Conservation (phyloP, 495 filamentous ascomycete genomes). For the Penicillium macrosclerotiorum region DNA sequence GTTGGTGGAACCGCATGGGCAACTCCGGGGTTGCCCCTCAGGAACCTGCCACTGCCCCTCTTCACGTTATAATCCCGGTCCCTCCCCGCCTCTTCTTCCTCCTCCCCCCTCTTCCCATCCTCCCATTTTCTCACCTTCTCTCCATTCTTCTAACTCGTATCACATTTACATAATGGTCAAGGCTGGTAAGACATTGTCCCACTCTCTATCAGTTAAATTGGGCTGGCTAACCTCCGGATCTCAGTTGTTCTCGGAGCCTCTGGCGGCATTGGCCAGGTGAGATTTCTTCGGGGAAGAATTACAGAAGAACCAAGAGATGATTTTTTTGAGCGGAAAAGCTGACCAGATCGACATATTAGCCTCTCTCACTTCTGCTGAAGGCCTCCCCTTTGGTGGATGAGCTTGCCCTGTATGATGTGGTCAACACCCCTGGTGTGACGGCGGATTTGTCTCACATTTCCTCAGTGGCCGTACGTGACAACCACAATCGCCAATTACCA, state of each 20-base stretch:
- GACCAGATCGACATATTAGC: constrained; percentile 51
- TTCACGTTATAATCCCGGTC: constrained; percentile 16
- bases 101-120: constrained; percentile 11
- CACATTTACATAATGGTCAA: constrained; percentile 72
- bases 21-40: constrained; percentile 29
- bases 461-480: constrained; percentile 72
- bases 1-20: constrained; percentile 2
- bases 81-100: constrained; percentile 19
- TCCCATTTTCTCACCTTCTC: constrained; percentile 9
- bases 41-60: constrained; percentile 14
- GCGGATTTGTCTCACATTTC: constrained; percentile 98
- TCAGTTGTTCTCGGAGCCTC: constrained; percentile 92
- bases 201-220: not conserved
- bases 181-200: constrained; percentile 60
- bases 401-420: constrained; percentile 96
- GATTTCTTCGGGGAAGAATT: not conserved
- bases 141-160: not conserved
- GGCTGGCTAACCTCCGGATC: constrained; percentile 6
- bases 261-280: constrained; percentile 97
- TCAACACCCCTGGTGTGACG: constrained; percentile 94
- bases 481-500: not conserved
- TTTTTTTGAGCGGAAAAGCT: not conserved
- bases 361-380: constrained; percentile 93
- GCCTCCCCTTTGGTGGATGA: constrained; percentile 79
- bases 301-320: not conserved